A percentile compares a stretch with the other conserved stretches of the same genome.
phyloP scores from a whole-genome alignment of 257 asterid genomes.

The Solanum gracilifrons region DNA sequence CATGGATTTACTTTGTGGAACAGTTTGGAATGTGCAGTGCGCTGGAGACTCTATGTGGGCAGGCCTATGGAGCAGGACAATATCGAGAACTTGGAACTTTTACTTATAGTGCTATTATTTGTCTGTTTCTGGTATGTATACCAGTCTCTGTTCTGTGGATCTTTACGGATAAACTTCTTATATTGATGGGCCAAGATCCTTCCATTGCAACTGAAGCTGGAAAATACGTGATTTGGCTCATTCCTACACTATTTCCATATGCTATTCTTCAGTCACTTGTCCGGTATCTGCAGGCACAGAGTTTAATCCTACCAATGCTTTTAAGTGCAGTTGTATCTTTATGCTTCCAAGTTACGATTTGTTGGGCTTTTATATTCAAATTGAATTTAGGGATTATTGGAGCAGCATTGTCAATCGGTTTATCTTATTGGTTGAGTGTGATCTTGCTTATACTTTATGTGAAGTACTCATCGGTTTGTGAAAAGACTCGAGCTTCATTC shows the following conservation, averaged over 20 bases:
- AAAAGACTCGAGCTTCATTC: conserved; percentile 21
- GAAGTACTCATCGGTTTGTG: conserved; percentile 45
- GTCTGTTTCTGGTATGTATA: conserved; percentile 50
- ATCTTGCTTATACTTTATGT: conserved; percentile 43
- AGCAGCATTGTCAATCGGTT: conserved; percentile 59
- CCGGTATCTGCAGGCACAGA: conserved; percentile 68
- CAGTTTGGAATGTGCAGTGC: conserved; percentile 89
- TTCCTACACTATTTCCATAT: conserved; percentile 61
- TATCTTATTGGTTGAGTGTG: conserved; percentile 67
- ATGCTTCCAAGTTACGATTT: conserved; percentile 44
- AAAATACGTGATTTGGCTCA: conserved; percentile 47
- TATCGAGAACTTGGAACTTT: conserved; percentile 47
- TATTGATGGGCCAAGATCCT: conserved; percentile 63
- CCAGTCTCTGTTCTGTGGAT: conserved; percentile 52
- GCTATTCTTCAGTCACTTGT: conserved; percentile 64
- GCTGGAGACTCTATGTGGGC: conserved; percentile 84
- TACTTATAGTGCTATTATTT: conserved; percentile 41
- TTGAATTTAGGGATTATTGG: conserved; percentile 48
- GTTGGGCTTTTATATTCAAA: conserved; percentile 62
- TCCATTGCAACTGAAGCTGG: conserved; percentile 59
- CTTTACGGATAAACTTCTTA: conserved; percentile 44
- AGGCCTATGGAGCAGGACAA: conserved; percentile 76
- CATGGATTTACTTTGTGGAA: neutral
- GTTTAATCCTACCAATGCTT: conserved; percentile 67
- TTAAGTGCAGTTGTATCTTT: conserved; percentile 46